These are phyloP conservation scores for Toxicodendron radicans DNA, from an alignment of 345 rosid genomes.

Conservation along the genomic window DNA sequence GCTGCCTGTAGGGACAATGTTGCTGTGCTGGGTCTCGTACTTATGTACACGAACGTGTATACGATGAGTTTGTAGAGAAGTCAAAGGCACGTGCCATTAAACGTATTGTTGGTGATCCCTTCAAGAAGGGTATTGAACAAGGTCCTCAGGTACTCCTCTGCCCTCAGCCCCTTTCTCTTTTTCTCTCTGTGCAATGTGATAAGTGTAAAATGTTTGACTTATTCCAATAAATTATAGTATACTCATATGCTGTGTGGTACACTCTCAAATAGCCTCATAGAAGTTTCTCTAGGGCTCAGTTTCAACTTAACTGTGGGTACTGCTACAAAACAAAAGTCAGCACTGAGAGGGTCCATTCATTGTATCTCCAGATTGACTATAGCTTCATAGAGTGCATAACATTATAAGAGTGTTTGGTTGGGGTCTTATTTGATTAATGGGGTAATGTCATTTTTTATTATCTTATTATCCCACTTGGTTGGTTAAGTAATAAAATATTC, in stretches of 20 bases:
- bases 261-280: background rate
- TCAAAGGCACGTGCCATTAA: slow-evolving; percentile 74
- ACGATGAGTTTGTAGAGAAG: slow-evolving; percentile 88
- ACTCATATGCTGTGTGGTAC: background rate
- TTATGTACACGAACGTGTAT: slow-evolving; percentile 76
- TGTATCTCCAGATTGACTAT: background rate
- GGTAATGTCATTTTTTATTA: no score
- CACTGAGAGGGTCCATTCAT: background rate
- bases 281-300: no score
- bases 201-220: background rate
- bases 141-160: slow-evolving; percentile 78
- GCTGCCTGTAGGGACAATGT: slow-evolving; percentile 77
- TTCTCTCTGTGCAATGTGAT: background rate
- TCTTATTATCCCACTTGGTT: no score
- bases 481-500: no score
- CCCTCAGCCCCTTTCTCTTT: background rate
- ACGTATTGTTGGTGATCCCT: slow-evolving; percentile 93
- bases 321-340: background rate
- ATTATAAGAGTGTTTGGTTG: no score
- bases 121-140: slow-evolving; percentile 80
- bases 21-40: slow-evolving; percentile 98
- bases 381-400: background rate
- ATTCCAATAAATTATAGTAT: background rate
- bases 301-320: no score
- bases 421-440: no score